Evolutionary conservation across 129 eudicot species (phyloP).

Genomic region (Artemisia annua): DNA sequence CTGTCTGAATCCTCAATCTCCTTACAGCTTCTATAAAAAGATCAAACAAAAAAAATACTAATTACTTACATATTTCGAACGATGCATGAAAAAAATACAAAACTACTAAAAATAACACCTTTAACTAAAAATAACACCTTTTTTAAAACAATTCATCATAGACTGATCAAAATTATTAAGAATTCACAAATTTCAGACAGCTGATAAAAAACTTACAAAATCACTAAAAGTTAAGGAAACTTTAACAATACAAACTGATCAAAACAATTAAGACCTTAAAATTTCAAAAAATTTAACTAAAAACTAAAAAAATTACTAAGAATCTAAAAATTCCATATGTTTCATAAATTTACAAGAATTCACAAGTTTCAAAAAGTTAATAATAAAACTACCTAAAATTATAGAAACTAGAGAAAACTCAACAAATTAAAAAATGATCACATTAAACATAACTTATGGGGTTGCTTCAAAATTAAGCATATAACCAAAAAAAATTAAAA

Average conservation of each 20-base stretch:
- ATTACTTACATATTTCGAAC: no score
- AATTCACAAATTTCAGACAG: neutral
- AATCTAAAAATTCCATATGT: no score
- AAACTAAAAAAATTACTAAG: neutral
- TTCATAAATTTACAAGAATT: neutral
- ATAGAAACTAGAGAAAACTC: neutral
- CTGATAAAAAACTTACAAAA: neutral
- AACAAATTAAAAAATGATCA: neutral
- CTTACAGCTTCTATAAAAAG: constrained; percentile 49
- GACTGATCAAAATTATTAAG: neutral
- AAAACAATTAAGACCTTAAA: neutral
- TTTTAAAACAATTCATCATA: neutral
- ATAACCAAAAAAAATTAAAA: neutral
- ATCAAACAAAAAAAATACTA: neutral
- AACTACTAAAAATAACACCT: no score
- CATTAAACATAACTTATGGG: constrained; percentile 16
- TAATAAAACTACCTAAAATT: neutral
- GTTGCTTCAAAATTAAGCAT: constrained; percentile 45
- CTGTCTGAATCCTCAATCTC: constrained; percentile 43
- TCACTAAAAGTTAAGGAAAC: neutral
- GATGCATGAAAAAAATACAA: no score
- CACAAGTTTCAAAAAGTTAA: neutral
- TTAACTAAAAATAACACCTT: no score
- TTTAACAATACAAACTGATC: no score
- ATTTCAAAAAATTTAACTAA: neutral